These are phyloP conservation scores for Plasmopara muralis DNA, from an alignment of 352 stramenopile species.

Conservation along the genomic window DNA sequence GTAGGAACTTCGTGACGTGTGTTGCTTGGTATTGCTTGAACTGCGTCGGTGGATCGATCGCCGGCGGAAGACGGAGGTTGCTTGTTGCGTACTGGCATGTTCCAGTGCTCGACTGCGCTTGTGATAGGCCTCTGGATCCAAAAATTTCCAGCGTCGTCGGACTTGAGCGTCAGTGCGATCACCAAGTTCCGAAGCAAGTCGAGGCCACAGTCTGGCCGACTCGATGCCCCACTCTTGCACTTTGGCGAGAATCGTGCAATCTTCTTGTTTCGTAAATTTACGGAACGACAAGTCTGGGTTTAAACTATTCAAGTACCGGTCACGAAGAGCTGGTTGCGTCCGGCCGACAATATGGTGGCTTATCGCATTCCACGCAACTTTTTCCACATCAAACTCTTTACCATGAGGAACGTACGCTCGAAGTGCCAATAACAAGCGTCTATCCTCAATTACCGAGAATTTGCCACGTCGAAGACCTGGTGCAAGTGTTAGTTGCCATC, in stretches of 20 bases:
- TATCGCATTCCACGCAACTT: slow-evolving; percentile 55
- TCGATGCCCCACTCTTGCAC: slow-evolving; percentile 37
- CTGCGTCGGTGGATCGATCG: slow-evolving; percentile 26
- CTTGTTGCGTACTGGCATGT: slow-evolving; percentile 17
- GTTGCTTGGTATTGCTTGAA: slow-evolving; percentile 3
- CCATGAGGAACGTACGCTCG: slow-evolving; percentile 41
- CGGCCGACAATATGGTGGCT: slow-evolving; percentile 53
- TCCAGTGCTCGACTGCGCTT: slow-evolving; percentile 22
- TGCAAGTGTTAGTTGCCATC: slow-evolving; percentile 62
- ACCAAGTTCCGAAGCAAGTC: slow-evolving; percentile 35
- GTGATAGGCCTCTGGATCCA: slow-evolving; percentile 34
- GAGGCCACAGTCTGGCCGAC: slow-evolving; percentile 32
- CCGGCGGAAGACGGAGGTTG: slow-evolving; percentile 46
- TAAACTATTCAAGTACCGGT: slow-evolving; percentile 62
- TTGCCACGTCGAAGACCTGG: slow-evolving; percentile 61
- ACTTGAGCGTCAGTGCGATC: slow-evolving; percentile 51
- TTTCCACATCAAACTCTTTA: slow-evolving; percentile 39
- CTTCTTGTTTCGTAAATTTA: slow-evolving; percentile 49
- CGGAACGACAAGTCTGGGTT: slow-evolving; percentile 60
- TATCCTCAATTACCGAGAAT: slow-evolving; percentile 68
- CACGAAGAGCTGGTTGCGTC: slow-evolving; percentile 43
- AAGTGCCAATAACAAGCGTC: slow-evolving; percentile 51
- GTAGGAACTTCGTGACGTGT: slow-evolving; percentile 35
- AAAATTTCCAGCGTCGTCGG: slow-evolving; percentile 30
- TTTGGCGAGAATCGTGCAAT: slow-evolving; percentile 30